These are phyloP conservation scores for Diplodia intermedia DNA, from an alignment of 2,329 filamentous ascomycete genomes.

Conservation along the genomic window DNA sequence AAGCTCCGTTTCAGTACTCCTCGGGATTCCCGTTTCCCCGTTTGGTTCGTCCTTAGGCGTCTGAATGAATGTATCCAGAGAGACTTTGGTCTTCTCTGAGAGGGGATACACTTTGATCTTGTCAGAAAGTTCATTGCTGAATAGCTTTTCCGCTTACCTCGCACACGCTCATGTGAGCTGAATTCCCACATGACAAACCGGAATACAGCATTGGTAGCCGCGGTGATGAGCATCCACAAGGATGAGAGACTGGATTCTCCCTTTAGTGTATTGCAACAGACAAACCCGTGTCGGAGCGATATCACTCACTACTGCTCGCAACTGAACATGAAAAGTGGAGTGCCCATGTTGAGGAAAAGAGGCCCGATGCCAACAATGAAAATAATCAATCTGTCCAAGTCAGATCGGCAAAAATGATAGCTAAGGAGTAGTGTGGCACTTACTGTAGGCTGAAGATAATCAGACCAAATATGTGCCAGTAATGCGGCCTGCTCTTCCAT, in stretches of 20 bases:
- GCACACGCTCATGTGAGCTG: slow-evolving; percentile 1
- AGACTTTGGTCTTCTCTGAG: not conserved
- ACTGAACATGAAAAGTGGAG: slow-evolving; percentile 18
- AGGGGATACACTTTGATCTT: not conserved
- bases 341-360: slow-evolving; percentile 6
- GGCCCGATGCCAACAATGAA: not conserved
- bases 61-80: not conserved
- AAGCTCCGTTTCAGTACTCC: slow-evolving; percentile 7
- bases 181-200: slow-evolving; percentile 13
- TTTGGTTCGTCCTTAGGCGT: not conserved
- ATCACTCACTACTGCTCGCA: not conserved
- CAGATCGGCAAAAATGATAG: not conserved
- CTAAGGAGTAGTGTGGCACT: not conserved
- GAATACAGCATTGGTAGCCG: slow-evolving; percentile 4
- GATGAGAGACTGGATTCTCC: not conserved
- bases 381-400: not conserved
- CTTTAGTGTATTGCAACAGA: not conserved
- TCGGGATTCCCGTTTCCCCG: not conserved
- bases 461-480: slow-evolving; percentile 5
- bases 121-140: not conserved
- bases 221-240: slow-evolving; percentile 9
- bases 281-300: not conserved
- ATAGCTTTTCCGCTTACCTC: not conserved
- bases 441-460: not conserved
- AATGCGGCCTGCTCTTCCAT: not conserved